Conservation (phyloP, 2,329 filamentous ascomycete genomes). For the Lachnellula subtilissima region DNA sequence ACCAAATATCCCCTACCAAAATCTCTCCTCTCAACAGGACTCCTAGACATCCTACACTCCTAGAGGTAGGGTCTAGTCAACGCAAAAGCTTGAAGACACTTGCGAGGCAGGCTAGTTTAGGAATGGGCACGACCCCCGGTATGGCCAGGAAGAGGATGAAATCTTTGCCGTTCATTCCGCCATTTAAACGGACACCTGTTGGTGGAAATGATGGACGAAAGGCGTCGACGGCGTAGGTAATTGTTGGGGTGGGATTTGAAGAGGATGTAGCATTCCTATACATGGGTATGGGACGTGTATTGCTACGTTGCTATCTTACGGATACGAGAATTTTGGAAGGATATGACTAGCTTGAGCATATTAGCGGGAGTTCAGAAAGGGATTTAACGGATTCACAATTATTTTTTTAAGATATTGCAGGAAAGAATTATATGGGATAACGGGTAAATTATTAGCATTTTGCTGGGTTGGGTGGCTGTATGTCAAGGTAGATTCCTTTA, state of each 20-base stretch:
- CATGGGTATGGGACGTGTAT: neutral
- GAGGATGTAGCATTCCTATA: neutral
- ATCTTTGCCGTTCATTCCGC: constrained; percentile 3
- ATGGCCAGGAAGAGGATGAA: constrained; percentile 1
- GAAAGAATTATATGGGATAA: neutral
- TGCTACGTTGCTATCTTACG: neutral
- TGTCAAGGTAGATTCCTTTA: neutral
- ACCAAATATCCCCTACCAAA: neutral
- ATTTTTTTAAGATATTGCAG: constrained; percentile 49
- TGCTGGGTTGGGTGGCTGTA: neutral
- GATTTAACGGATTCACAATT: constrained; percentile 55
- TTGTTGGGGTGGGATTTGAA: neutral
- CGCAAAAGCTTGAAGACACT: neutral
- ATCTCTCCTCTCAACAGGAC: neutral
- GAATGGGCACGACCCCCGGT: constrained; percentile 1
- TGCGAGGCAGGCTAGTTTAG: constrained; percentile 2
- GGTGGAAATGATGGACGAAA: constrained; percentile 2
- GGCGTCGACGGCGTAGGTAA: constrained; percentile 18
- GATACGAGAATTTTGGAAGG: constrained; percentile 31
- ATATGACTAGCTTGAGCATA: constrained; percentile 32
- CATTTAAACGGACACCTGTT: neutral
- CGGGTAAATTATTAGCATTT: neutral
- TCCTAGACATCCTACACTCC: neutral
- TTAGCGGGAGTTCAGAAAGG: constrained; percentile 57
- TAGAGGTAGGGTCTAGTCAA: neutral